Base-by-base conservation (phyloP, 495 filamentous ascomycete genomes). In the Penicillium cosmopolitanum region DNA sequence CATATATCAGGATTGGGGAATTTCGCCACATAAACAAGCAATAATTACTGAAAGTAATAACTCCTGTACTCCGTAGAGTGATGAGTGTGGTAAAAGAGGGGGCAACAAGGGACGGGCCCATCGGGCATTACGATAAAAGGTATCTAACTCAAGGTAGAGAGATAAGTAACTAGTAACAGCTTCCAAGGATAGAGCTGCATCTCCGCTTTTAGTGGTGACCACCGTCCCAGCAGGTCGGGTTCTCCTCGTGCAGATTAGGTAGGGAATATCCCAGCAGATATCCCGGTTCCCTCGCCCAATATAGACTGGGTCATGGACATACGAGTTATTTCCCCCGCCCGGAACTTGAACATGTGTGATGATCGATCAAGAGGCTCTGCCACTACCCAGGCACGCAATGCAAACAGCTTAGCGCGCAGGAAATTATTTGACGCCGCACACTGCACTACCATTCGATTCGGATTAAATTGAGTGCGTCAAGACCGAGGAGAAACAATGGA, bases 201-300 rank as follows among this genome's bases (percentile, higher is more conserved):
- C 61, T 64, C 61, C 61, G 53, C 61, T 60, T 54, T 54, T 34
- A 57, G 62, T 61, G 57, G 57, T 44, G 8, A 55, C 28, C 28
- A 31, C 28, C 43, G 35, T 51, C 50, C 62, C 57, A 57, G 35
- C 38, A 33, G 60, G 50, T n/a, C 46, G 62, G 62, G 62, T 48
- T 57, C 19, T 43, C 12, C 50, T 50, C 53, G 54, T 46, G 31
- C 47, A 50, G 12, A 50, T 50, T 34, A 53, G 21, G 51, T 53
- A 21, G 9, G 9, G 36, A 13, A n/a, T n/a, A 5, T 38, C 36
- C 4, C 28, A 31, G 28, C 28, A 38, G 11, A 38, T n/a, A 4
- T 13, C 36, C 13, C 12, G 2, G 15, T 1, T n/a, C 11, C 12
- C 36, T 38, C 4, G 36, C 15, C 36, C 36, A 38, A 38, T 38